A percentile compares a stretch with the other conserved stretches of the same genome.
Evolutionary conservation across 1,284 basidiomycete species (phyloP).

Genomic region (Cryptococcus maquisensis): DNA sequence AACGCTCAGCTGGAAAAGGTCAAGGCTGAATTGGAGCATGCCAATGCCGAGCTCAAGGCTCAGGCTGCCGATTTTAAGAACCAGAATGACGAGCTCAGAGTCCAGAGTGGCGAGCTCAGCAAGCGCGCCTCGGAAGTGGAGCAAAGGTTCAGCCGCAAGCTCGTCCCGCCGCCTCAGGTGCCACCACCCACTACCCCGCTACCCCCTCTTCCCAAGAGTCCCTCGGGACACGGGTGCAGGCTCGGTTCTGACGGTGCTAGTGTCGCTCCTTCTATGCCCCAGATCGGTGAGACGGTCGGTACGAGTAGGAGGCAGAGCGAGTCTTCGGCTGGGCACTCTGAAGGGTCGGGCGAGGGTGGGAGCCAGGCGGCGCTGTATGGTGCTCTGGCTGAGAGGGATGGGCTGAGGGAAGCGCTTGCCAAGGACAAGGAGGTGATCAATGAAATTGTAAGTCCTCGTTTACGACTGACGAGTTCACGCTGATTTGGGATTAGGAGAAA

Average conservation of each 20-base stretch:
- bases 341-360: not conserved
- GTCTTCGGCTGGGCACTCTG: slow-evolving; percentile 8
- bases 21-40: slow-evolving; percentile 21
- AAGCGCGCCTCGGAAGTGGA: slow-evolving; percentile 7
- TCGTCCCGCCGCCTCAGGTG: slow-evolving; percentile 34
- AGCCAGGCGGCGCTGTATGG: slow-evolving; percentile 14
- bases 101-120: slow-evolving; percentile 12
- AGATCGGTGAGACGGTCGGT: not conserved
- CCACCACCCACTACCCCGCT: slow-evolving; percentile 42
- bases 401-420: slow-evolving; percentile 7
- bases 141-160: slow-evolving; percentile 13
- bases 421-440: slow-evolving; percentile 8
- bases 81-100: slow-evolving; percentile 22
- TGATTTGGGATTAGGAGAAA: slow-evolving; percentile 16
- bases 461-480: not conserved
- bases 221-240: slow-evolving; percentile 5
- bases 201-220: slow-evolving; percentile 32
- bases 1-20: slow-evolving; percentile 19
- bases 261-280: not conserved
- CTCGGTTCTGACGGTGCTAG: not conserved
- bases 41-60: slow-evolving; percentile 26
- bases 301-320: slow-evolving; percentile 12
- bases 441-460: slow-evolving; percentile 15
- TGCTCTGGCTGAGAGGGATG: slow-evolving; percentile 12
- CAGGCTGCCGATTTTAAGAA: slow-evolving; percentile 17